Base-by-base conservation (phyloP, 306 rosid genomes). In the Inga leiocalycina region DNA sequence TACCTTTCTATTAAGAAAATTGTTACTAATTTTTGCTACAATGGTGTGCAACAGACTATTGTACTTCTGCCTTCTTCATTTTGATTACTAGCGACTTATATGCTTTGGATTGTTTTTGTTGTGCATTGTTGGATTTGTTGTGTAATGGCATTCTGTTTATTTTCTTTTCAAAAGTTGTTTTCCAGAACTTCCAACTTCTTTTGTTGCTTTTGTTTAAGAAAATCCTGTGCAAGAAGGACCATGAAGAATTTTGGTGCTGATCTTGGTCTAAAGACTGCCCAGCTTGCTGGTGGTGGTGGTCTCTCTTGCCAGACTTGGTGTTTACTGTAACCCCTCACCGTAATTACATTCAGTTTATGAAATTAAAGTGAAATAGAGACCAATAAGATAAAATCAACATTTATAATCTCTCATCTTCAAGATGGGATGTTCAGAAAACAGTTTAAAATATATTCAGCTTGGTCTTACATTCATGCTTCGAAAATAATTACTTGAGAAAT, bases 191-290 rank as follows among this genome's bases (percentile, higher is more conserved):
- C 77, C 61, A 24, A 72, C 41, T 8, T 73, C 41, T 35, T 27
- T 24, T 14, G 22, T 13, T 73, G 43, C 43, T 6, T 39, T 39
- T 46, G 45, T 10, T 2, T 62, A 22, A 54, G 56, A 13, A 39
- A 80, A 13, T 35, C 8, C 43, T 83, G 57, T 75, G 37, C 35
- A 82, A 69, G 76, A 80, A 76, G 27, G 77, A 71, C 87, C 17
- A 84, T 91, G 92, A 91, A 78, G 86, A 91, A 78, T 69, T 69
- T 71, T 51, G 34, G 4, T 74, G 78, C 91, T 45, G 90, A 91
- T 88, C 80, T 76, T 32, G 77, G 56, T 74, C 62, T 22, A 64
- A 46, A 84, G 78, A 89, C 79, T 89, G 90, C 92, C 89, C 90
- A 75, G 92, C 59, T 86, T 71, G 66, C 17, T 54, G 75, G 88